Evolutionary conservation across 306 rosid genomes (phyloP).

Genomic region (Prunus campanulata): DNA sequence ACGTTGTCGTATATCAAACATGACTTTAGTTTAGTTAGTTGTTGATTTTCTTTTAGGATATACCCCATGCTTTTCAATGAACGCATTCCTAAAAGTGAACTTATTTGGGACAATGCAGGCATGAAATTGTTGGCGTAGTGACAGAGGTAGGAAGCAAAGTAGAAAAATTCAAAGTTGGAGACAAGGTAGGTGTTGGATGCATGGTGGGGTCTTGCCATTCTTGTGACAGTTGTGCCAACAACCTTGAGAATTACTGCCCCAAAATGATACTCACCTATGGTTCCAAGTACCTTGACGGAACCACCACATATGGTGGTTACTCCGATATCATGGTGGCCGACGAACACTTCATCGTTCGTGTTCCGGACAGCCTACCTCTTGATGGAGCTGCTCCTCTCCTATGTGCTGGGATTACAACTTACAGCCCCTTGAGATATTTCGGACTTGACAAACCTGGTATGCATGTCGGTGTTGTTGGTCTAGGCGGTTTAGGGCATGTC

Average conservation of each 20-base stretch:
- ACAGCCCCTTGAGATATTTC: constrained; percentile 43
- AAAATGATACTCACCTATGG: constrained; percentile 24
- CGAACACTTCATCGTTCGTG: constrained; percentile 33
- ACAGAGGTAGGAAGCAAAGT: constrained; percentile 64
- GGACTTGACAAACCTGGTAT: constrained; percentile 43
- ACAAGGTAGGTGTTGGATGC: constrained; percentile 57
- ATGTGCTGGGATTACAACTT: constrained; percentile 57
- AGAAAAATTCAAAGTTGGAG: constrained; percentile 52
- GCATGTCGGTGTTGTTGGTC: constrained; percentile 52
- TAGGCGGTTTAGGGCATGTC: constrained; percentile 53
- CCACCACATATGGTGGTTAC: constrained; percentile 48
- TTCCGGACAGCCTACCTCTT: constrained; percentile 44
- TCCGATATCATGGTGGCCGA: constrained; percentile 47
- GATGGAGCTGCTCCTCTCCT: constrained; percentile 57
- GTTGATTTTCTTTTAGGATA: background rate
- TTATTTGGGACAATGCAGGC: constrained; percentile 11
- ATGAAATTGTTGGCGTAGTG: constrained; percentile 57
- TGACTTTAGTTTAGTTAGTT: background rate
- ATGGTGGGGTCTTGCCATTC: constrained; percentile 50
- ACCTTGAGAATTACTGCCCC: constrained; percentile 54
- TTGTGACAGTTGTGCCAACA: constrained; percentile 37
- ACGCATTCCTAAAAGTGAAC: background rate
- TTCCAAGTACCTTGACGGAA: constrained; percentile 35
- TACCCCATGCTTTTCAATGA: too few species aligned
- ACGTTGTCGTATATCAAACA: background rate